Evolutionary conservation across 768 basidiomycete species (phyloP).

Genomic region (Peribolospora kevripleyi): DNA sequence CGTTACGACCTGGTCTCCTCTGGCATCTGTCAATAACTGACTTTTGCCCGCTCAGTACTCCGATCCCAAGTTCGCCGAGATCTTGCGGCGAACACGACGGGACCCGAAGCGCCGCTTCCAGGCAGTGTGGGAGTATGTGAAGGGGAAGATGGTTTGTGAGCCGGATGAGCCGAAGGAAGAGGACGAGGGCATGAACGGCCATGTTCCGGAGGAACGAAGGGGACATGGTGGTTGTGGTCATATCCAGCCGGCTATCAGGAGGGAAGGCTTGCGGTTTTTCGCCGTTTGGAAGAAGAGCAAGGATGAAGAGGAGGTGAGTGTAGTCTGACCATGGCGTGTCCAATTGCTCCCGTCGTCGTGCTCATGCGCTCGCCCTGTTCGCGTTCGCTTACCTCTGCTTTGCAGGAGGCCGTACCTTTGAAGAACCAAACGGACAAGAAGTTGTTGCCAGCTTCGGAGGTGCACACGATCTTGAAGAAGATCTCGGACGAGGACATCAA

Average conservation of each 20-base stretch:
- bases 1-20: too few relatives aligned
- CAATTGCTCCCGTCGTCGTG: not conserved
- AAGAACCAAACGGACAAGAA: constrained; percentile 18
- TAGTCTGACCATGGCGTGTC: not conserved
- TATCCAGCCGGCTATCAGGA: constrained; percentile 62
- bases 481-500: constrained; percentile 71
- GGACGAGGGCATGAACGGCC: constrained; percentile 25
- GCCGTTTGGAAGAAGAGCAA: constrained; percentile 84
- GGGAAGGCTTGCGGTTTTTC: constrained; percentile 85
- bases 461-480: constrained; percentile 88
- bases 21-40: too few relatives aligned
- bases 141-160: constrained; percentile 68
- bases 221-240: constrained; percentile 97
- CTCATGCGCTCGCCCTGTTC: not conserved
- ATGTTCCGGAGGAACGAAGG: constrained; percentile 31
- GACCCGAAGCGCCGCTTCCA: constrained; percentile 15
- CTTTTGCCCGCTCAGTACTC: not conserved
- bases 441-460: constrained; percentile 57
- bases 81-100: constrained; percentile 9
- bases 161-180: constrained; percentile 73
- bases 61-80: constrained; percentile 10
- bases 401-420: constrained; percentile 8
- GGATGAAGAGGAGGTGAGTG: constrained; percentile 37
- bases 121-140: constrained; percentile 21
- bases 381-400: not conserved